Evolutionary conservation across 2,329 filamentous ascomycete species (phyloP).

Genomic region (Pseudocercospora ulei): DNA sequence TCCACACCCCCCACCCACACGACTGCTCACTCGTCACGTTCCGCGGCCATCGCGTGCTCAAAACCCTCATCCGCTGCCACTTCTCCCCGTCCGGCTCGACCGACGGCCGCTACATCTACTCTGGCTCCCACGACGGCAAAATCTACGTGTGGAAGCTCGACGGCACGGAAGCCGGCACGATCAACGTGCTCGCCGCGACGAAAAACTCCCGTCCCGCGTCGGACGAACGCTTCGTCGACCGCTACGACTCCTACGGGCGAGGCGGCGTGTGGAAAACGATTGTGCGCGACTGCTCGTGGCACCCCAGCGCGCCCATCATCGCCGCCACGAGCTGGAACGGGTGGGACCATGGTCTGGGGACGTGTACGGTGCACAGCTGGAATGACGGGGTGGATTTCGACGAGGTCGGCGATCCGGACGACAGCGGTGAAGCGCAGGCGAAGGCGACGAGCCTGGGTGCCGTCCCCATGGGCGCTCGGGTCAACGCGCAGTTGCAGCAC

Average conservation of each 20-base stretch:
- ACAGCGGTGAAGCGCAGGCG: conserved; percentile 25
- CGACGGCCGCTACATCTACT: conserved; percentile 86
- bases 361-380: conserved; percentile 68
- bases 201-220: conserved; percentile 50
- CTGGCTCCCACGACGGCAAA: conserved; percentile 77
- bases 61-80: conserved; percentile 87
- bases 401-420: conserved; percentile 48
- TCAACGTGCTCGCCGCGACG: conserved; percentile 68
- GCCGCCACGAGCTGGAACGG: conserved; percentile 82
- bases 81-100: conserved; percentile 82
- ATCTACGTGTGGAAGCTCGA: conserved; percentile 92
- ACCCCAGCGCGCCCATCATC: conserved; percentile 71
- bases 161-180: conserved; percentile 63
- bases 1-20: conserved; percentile 63
- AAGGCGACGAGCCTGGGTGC: conserved; percentile 29
- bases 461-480: conserved; percentile 48
- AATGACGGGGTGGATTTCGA: conserved; percentile 51
- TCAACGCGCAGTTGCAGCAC: conserved; percentile 51
- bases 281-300: conserved; percentile 83
- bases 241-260: conserved; percentile 51
- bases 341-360: conserved; percentile 61
- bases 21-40: conserved; percentile 93
- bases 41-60: conserved; percentile 76
- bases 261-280: conserved; percentile 60
- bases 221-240: conserved; percentile 46